These are phyloP conservation scores for Clavispora phyllophila DNA, from an alignment of 805 yeast genomes.

Conservation along the genomic window DNA sequence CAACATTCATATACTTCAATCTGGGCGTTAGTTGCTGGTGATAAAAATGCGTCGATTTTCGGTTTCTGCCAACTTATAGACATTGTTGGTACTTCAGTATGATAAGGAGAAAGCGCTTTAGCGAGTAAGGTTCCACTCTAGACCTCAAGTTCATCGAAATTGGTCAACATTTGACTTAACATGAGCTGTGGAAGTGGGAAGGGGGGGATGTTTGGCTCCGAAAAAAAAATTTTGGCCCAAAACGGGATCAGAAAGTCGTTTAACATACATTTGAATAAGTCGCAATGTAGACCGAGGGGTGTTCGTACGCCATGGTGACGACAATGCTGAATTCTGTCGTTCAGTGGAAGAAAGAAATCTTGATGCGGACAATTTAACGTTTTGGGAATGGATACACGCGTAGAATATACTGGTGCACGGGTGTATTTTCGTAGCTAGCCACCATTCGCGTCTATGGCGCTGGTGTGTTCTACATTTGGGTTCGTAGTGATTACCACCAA, in stretches of 20 bases:
- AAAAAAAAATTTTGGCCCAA: neutral
- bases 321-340: constrained; percentile 1
- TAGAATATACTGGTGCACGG: constrained; percentile 8
- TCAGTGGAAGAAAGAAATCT: constrained; percentile 10
- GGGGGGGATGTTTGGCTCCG: neutral
- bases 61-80: neutral
- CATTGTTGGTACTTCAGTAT: too few relatives aligned
- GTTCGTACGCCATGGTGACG: constrained; percentile 24
- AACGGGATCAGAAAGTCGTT: neutral
- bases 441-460: neutral
- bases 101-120: too few relatives aligned
- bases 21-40: constrained; percentile 15
- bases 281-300: constrained; percentile 40
- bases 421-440: neutral
- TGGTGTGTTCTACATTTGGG: neutral
- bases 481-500: too few relatives aligned
- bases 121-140: too few relatives aligned
- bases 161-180: neutral
- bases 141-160: too few relatives aligned
- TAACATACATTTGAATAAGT: constrained; percentile 41
- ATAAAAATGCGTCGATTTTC: neutral
- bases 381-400: constrained; percentile 15
- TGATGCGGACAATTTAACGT: constrained; percentile 17
- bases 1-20: constrained; percentile 69
- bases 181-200: neutral